Base-by-base conservation (phyloP, 148 eudicot species). In the Rhododendron henanense region DNA sequence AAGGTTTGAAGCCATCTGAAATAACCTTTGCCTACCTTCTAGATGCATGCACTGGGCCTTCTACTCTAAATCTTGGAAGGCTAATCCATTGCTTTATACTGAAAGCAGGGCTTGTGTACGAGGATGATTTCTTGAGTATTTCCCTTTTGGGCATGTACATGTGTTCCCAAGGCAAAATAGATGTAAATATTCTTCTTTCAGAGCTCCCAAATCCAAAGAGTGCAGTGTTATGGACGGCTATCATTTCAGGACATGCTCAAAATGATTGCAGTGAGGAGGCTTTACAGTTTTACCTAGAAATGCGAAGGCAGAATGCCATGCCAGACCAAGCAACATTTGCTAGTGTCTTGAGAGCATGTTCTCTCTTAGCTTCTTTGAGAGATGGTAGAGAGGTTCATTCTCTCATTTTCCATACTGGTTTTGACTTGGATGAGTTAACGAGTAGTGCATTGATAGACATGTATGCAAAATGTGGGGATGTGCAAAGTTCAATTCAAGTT, bases 291-390 rank as follows among this genome's bases (percentile, higher is more conserved):
- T 96, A 92, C 85, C 86, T 79, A 82, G 92, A 93, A 84, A 94
- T 96, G 99, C 94, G 96, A 65, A 82, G 78, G 63, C 63, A 84
- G 53, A 87, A 92, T 91, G 82, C 85, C 87, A 89, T 92, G 92
- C 97, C 98, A 67, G 99, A 96, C 88, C 99, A 96, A 90, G 97
- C 98, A 81, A 94, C 98, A 84, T 95, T 92, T 92, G 98, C 90
- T 71, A 94, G 95, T 85, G 87, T 92, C 87, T 93, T 96, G 50
- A 94, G 89, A 90, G 94, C 94, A 79, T 96, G 99, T 86, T 92
- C 99, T 5, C 79, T 82, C 44, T 90, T 87, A 63, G 91, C 93
- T 57, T 96, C 99, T 82, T 88, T 92, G 83, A 90, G 87, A 76
- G 93, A 93, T 87, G 99, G 99, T 57, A 87, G 87, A 51, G 89